Evolutionary conservation across 2,329 filamentous ascomycete species (phyloP), one percentile per base, ranked within the genome.

Genomic region (Monilinia polystroma): DNA sequence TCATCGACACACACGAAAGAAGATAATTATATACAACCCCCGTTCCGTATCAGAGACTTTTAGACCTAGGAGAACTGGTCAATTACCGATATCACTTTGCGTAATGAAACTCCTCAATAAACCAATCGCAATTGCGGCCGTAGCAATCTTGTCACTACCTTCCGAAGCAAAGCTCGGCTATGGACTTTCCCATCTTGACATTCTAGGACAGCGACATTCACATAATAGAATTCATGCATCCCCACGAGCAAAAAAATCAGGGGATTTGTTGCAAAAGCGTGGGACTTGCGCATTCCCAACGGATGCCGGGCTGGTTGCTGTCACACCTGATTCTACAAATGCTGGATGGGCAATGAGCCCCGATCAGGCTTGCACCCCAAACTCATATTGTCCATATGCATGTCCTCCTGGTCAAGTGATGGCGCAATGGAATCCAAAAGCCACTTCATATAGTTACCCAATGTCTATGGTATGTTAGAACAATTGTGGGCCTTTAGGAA

Each of bases 291-390:
- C 81, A 65, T 90, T 93, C 73, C 90, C 91, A 14, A 80, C 81
- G 45, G 82, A 90, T 74, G 82, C 85, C 41, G 88, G 89, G 64
- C 79, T 93, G 74, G 85, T 92, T 55, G 77, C 85, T 18, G 83
- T 94, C 63, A 90, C 89, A 12, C 89, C 89, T 5, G 80, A 80
- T 63, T 76, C 77, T 54, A 75, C 79, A 76, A 94, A 94, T 79
- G 88, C 82, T 60, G 91, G 91, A 69, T 94, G 90, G 87, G 91
- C 90, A 53, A 87, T 93, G 85, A 90, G 88, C 73, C 90, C 90
- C 4, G 87, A 93, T 76, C 85, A 90, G 75, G 76, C 84, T 64
- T 93, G 91, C 77, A 81, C 80, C 67, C 83, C 86, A 5, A 89
- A 87, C 67, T 84, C 77, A 71, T 93, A 89, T 78, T 93, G 91